Conservation (phyloP, 2,329 filamentous ascomycete species). For the Sordariomycetes sp. region DNA sequence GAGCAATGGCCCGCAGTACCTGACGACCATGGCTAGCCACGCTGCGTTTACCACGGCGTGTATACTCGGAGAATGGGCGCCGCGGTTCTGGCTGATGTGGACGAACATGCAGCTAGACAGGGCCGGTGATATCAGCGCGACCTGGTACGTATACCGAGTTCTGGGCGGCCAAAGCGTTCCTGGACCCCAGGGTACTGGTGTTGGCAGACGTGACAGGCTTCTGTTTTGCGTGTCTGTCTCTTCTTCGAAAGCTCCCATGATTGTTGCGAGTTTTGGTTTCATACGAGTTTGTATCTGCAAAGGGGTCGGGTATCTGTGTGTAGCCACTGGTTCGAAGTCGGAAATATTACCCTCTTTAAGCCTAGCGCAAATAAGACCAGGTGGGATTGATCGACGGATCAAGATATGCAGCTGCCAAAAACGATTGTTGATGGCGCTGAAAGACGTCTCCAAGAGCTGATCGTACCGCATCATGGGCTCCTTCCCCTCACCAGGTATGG, state of each 20-base stretch:
- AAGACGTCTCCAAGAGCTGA: constrained; percentile 18
- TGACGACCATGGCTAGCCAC: constrained; percentile 14
- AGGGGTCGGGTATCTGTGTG: background rate
- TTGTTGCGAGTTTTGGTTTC: no score
- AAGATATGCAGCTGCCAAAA: constrained; percentile 17
- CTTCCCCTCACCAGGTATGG: constrained; percentile 12
- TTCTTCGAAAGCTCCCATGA: no score
- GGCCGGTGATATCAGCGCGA: constrained; percentile 1
- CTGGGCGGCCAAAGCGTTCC: no score
- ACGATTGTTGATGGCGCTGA: constrained; percentile 18
- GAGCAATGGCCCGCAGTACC: constrained; percentile 40
- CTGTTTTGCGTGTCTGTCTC: no score
- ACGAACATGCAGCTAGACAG: constrained; percentile 7
- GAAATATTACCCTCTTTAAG: background rate
- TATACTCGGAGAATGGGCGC: constrained; percentile 6
- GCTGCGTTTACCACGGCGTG: constrained; percentile 7
- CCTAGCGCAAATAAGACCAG: constrained; percentile 14
- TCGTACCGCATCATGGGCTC: constrained; percentile 21
- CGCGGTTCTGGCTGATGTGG: constrained; percentile 8
- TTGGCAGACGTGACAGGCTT: background rate
- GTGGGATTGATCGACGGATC: constrained; percentile 17
- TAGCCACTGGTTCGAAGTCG: background rate
- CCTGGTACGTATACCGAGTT: constrained; percentile 9
- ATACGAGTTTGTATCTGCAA: background rate
- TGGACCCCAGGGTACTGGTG: background rate